A percentile compares a stretch with the other conserved stretches of the same genome.
Evolutionary conservation across 2,329 filamentous ascomycete species (phyloP).

Genomic region (Nannizziopsis arthrosporioides): DNA sequence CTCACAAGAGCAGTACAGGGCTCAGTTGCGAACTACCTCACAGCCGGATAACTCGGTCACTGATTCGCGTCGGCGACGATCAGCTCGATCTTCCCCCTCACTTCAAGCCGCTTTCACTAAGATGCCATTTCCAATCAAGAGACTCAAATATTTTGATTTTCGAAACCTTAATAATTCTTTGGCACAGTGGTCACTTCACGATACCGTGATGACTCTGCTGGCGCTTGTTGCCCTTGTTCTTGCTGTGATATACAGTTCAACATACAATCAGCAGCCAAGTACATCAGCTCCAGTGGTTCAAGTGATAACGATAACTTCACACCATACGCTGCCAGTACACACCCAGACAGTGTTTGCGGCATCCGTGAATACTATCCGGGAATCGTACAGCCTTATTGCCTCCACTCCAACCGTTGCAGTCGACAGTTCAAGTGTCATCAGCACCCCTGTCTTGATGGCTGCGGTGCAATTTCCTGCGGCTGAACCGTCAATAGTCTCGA

Average conservation of each 20-base stretch:
- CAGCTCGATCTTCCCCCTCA: not conserved
- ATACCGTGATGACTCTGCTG: constrained; percentile 3
- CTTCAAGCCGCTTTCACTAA: not conserved
- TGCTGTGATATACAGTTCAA: constrained; percentile 1
- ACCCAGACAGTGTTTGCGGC: constrained; percentile 4
- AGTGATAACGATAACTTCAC: constrained; percentile 2
- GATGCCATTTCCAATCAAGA: not conserved
- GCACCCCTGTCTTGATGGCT: not conserved
- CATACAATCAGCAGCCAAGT: not conserved
- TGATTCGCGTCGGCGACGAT: not conserved
- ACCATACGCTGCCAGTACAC: constrained; percentile 1
- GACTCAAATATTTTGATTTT: not conserved
- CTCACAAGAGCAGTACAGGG: constrained; percentile 16
- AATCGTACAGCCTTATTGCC: not conserved
- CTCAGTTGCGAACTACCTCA: too few relatives aligned
- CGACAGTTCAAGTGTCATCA: not conserved
- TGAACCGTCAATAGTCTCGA: not conserved
- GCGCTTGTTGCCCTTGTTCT: not conserved
- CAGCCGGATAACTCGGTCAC: too few relatives aligned
- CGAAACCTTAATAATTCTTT: not conserved
- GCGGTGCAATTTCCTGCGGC: not conserved
- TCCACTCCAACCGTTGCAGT: not conserved
- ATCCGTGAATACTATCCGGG: not conserved
- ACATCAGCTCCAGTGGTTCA: not conserved
- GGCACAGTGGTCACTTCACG: not conserved